Evolutionary conservation across 345 rosid species (phyloP).

Genomic region (Lepidium aucheri): DNA sequence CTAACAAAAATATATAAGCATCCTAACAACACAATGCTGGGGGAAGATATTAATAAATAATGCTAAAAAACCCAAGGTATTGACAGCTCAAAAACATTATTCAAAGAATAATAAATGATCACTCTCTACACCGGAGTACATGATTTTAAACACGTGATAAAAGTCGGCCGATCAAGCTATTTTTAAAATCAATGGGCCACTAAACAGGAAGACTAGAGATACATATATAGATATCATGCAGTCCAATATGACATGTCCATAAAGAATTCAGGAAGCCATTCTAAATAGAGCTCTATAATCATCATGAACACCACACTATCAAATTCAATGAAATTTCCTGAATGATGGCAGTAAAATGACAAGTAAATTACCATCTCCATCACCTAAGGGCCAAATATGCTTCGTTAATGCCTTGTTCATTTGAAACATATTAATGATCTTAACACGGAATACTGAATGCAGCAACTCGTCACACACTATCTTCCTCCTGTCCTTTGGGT

Average conservation of each 20-base stretch:
- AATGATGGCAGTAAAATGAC: background rate
- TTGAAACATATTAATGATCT: constrained; percentile 76
- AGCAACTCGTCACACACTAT: constrained; percentile 51
- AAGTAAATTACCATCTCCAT: constrained; percentile 26
- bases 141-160: background rate
- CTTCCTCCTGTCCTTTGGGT: constrained; percentile 59
- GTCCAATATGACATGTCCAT: background rate
- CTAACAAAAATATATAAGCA: background rate
- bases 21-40: background rate
- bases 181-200: background rate
- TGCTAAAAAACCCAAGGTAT: background rate
- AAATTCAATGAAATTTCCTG: background rate
- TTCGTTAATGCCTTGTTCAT: constrained; percentile 75
- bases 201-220: background rate
- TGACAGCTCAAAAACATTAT: background rate
- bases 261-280: background rate
- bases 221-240: background rate
- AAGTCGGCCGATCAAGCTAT: background rate
- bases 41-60: background rate
- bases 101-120: background rate
- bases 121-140: background rate
- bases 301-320: background rate
- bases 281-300: constrained; percentile 1
- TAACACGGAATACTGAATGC: constrained; percentile 50
- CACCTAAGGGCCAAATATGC: constrained; percentile 78